Conservation (phyloP, 2,329 filamentous ascomycete species). For the Arthroderma uncinatum region DNA sequence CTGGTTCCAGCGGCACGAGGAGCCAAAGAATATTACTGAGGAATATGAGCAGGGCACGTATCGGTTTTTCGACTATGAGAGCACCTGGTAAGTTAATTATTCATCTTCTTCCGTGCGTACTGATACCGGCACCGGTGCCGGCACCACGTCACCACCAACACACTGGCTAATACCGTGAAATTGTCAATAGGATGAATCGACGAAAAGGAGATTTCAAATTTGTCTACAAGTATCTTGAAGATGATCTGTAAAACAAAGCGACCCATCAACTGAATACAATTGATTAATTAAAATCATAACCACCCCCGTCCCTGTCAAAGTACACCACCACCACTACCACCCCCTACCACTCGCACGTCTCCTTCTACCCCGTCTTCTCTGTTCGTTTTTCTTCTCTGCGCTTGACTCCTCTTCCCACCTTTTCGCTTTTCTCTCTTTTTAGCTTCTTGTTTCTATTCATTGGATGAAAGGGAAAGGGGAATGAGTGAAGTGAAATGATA, state of each 20-base stretch:
- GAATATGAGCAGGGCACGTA: slow-evolving; percentile 99
- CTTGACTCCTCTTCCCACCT: background rate
- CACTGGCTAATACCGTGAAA: background rate
- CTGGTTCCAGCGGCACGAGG: slow-evolving; percentile 97
- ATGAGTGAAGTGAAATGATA: slow-evolving; percentile 5
- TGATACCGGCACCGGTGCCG: background rate
- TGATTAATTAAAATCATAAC: background rate
- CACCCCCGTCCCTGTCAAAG: background rate
- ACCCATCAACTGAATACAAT: background rate
- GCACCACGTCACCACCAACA: no score
- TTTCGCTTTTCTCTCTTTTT: background rate
- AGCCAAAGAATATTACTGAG: slow-evolving; percentile 96
- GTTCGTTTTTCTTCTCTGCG: background rate
- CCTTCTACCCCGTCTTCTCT: background rate
- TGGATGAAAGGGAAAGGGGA: slow-evolving; percentile 4
- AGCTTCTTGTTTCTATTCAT: slow-evolving; percentile 4
- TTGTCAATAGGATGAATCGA: slow-evolving; percentile 75
- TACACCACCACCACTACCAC: background rate
- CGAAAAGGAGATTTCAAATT: slow-evolving; percentile 98
- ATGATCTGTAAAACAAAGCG: slow-evolving; percentile 54
- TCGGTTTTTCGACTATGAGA: slow-evolving; percentile 98
- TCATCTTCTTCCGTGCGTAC: background rate
- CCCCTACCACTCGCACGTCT: background rate
- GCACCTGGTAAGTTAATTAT: slow-evolving; percentile 69
- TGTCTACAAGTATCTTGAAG: slow-evolving; percentile 93